Conservation (phyloP, 2,329 filamentous ascomycete species). For the Thielaviopsis musarum region DNA sequence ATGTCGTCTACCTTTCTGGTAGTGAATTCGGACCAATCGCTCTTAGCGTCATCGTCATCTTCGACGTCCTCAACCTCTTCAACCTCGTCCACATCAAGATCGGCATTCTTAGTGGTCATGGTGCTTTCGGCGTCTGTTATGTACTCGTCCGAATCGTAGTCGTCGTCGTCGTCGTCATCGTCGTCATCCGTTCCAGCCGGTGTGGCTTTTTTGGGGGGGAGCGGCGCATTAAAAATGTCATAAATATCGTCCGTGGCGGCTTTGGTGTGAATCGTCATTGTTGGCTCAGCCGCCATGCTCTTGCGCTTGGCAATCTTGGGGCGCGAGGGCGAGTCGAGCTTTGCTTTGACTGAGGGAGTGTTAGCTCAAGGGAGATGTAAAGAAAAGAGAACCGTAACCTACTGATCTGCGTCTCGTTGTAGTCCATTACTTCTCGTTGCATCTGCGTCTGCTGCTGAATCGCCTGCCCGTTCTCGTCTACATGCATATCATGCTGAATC, state of each 20-base stretch:
- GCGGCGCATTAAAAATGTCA: constrained; percentile 83
- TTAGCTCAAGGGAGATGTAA: constrained; percentile 17
- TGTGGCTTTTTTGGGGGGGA: constrained; percentile 23
- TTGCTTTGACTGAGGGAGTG: constrained; percentile 60
- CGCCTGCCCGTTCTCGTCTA: constrained; percentile 13
- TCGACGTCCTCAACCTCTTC: constrained; percentile 31
- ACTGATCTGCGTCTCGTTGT: constrained; percentile 89
- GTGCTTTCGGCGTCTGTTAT: constrained; percentile 78
- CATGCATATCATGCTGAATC: constrained; percentile 2
- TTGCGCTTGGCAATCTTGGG: constrained; percentile 70
- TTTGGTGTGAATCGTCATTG: constrained; percentile 92
- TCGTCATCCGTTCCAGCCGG: constrained; percentile 2
- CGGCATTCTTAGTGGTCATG: constrained; percentile 46
- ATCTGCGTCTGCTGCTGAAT: constrained; percentile 14
- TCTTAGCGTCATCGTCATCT: constrained; percentile 40
- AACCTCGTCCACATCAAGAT: constrained; percentile 22
- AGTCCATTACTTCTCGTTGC: constrained; percentile 56
- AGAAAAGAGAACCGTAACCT: constrained; percentile 24
- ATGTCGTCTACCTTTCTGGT: constrained; percentile 41
- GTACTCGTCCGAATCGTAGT: constrained; percentile 44
- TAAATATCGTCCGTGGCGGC: constrained; percentile 97
- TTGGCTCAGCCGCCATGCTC: constrained; percentile 46
- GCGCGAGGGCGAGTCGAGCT: constrained; percentile 76
- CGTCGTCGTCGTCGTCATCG: constrained; percentile 18
- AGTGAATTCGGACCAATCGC: constrained; percentile 81